Base-by-base conservation (phyloP, 352 stramenopile genomes). In the Phytophthora podocarpi region DNA sequence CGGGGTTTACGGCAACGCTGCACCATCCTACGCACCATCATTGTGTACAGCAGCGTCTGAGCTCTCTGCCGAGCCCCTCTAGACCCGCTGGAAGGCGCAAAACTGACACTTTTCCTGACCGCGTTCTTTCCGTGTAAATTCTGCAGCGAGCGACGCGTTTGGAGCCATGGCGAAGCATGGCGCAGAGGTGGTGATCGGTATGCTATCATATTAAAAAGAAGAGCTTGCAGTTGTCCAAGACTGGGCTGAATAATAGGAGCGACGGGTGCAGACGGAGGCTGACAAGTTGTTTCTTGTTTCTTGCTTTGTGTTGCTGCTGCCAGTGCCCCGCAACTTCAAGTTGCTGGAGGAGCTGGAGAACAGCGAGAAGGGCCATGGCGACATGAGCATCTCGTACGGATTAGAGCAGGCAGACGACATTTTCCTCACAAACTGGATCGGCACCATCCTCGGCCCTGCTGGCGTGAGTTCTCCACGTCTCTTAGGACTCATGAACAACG, bases 391-490 rank as follows among this genome's bases (percentile, higher is more conserved):
- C 50, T 97, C 87, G 75, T 97, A 97, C 61, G 97, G 97, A 35
- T 84, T 99, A 40, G 95, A 98, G 54, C 91, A 99, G 70, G 84
- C 83, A 42, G 94, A 97, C 59, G 97, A 99, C 80, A 99, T 98
- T 67, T 99, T 99, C 78, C 86, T 99, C 59, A 97, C 92, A 65
- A 96, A 98, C 70, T 99, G 97, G 97, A 98, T 99, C 74, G 97
- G 93, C 60, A 97, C 95, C 30, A 99, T 99, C 74, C 88, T 99
- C 12, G 97, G 97, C 56, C 96, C 96, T 51, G 89, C 89, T 55
- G 93, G 93, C 58, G 96, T 99, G 81, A 88, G 80, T 89, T 18
- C 27, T 47, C 72, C 27, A 45, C 15, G 8, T 23, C 23, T 65
- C 32, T 50, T 32, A 28, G 16, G 3, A 11, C 5, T 12, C 40